A percentile compares a stretch with the other conserved stretches of the same genome.
Conservation (phyloP, 2,329 filamentous ascomycete genomes). For the Blastomyces parvus region DNA sequence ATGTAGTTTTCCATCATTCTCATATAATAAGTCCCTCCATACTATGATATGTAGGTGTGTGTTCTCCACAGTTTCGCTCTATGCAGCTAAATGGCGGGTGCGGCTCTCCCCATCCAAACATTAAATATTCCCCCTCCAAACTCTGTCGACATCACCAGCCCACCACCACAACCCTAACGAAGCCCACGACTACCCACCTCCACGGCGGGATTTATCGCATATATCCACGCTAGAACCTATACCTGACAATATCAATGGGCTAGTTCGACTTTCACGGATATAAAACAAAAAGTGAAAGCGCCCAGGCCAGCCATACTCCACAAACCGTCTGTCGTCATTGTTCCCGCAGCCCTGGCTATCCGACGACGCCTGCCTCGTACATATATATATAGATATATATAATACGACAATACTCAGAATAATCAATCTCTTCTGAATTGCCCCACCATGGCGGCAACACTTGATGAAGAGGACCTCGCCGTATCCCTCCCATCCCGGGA, state of each 20-base stretch:
- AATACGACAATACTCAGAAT: not conserved
- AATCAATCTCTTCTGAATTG: not conserved
- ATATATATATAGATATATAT: not conserved
- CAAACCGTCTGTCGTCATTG: not conserved
- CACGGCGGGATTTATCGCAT: not conserved
- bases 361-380: not conserved
- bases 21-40: no score
- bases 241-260: not conserved
- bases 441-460: conserved; percentile 26
- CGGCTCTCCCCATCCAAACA: not conserved
- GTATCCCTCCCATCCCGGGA: conserved; percentile 26
- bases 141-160: not conserved
- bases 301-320: not conserved
- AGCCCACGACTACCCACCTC: not conserved
- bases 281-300: not conserved
- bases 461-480: conserved; percentile 31
- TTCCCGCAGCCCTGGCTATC: not conserved
- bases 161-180: not conserved
- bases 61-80: not conserved
- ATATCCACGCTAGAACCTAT: not conserved
- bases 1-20: not conserved
- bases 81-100: not conserved
- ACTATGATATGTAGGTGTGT: no score
- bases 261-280: not conserved
- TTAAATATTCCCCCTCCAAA: not conserved